Evolutionary conservation across 225 moss, liverwort and hornwort genomes (phyloP), one percentile per base, ranked within the genome.

Genomic region (Marchantia paleacea): DNA sequence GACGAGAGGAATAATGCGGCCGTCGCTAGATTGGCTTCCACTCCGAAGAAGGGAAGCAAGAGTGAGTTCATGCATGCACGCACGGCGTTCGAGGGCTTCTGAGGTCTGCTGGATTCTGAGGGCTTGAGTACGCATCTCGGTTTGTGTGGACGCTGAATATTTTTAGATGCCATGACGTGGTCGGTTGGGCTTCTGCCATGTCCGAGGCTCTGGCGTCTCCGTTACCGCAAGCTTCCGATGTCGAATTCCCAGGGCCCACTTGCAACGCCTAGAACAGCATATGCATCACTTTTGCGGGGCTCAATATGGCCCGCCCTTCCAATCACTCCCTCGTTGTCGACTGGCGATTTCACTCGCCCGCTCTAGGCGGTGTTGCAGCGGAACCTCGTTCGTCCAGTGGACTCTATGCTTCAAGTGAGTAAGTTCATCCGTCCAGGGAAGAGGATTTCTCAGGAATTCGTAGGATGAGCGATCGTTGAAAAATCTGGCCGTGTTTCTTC

Each of bases 141-240:
- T 0, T 2, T 62, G 62, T 62, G n/a, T 62, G 62, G n/a, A 62
- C 24, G 22, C n/a, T 60, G 62, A 62, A 62, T 62, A 62, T 24
- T n/a, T 8, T 62, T 72, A 11, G 72, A 24, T 51, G 18, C 51
- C 72, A 22, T n/a, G 72, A 72, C 72, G 72, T 72, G 72, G 72
- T 50, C 51, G 72, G 50, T 72, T 24, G n/a, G 50, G n/a, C 50
- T 51, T 22, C 51, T 51, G 72, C 72, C 72, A 52, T 51, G 72
- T 72, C 72, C 50, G 2, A 72, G 51, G 50, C 72, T 69, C 12
- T 49, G 5, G n/a, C 51, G 72, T 72, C 72, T 51, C 51, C 8
- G 11, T 51, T 72, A 24, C n/a, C 50, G 72, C 22, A 72, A 51
- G n/a, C 50, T 51, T 72, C 72, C 22, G 52, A 50, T 72, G 50